phyloP scores from a whole-genome alignment of 2,329 filamentous ascomycete species.

The Aspergillus sergii region DNA sequence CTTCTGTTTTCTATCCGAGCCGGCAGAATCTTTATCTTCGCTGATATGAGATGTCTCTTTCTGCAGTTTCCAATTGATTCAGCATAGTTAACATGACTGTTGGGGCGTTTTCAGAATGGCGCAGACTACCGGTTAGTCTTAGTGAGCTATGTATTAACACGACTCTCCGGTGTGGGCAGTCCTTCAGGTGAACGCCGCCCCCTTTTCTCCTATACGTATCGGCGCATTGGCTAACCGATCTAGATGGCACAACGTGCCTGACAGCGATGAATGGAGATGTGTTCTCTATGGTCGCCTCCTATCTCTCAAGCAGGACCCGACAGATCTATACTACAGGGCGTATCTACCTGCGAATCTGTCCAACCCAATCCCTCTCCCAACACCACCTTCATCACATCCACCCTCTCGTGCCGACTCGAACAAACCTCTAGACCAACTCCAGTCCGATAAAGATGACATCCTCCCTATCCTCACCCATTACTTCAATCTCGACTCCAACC shows the following conservation, averaged over 20 bases:
- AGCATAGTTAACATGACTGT: slow-evolving; percentile 35
- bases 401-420: slow-evolving; percentile 23
- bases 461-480: slow-evolving; percentile 77
- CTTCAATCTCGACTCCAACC: slow-evolving; percentile 79
- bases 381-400: slow-evolving; percentile 26
- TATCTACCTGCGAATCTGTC: slow-evolving; percentile 74
- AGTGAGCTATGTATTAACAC: slow-evolving; percentile 93
- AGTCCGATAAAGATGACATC: slow-evolving; percentile 52
- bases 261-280: slow-evolving; percentile 84
- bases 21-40: slow-evolving; percentile 28
- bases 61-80: background rate
- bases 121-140: slow-evolving; percentile 78
- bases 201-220: background rate
- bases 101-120: slow-evolving; percentile 72
- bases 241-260: slow-evolving; percentile 79
- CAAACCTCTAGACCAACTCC: slow-evolving; percentile 5
- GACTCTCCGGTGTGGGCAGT: slow-evolving; percentile 90
- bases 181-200: slow-evolving; percentile 64
- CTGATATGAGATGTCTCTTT: slow-evolving; percentile 3
- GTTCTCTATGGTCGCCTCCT: slow-evolving; percentile 79
- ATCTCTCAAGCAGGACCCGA: background rate
- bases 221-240: background rate
- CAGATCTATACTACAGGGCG: background rate
- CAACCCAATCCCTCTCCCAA: slow-evolving; percentile 63
- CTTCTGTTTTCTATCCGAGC: slow-evolving; percentile 12